Percentiles rank a stretch among this genome's conserved stretches.
Evolutionary conservation across 306 rosid species (phyloP).

Genomic region (Medicago lupulina): DNA sequence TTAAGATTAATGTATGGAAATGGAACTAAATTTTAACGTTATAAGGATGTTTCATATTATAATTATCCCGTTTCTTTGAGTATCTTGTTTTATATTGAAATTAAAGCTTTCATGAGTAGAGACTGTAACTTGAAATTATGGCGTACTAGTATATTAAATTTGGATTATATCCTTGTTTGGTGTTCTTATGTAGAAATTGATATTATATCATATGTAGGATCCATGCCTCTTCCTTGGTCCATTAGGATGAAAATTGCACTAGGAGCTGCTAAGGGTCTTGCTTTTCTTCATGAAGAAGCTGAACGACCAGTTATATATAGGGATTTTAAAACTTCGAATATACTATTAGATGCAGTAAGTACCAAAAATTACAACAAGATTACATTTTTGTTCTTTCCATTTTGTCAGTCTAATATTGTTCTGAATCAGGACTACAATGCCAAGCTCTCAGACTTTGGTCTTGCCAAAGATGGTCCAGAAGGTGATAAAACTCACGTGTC

Average conservation of each 20-base stretch:
- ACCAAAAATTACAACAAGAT: conserved; percentile 28
- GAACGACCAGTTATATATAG: conserved; percentile 92
- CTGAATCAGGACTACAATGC: conserved; percentile 86
- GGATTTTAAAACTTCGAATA: conserved; percentile 96
- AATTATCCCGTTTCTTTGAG: background rate
- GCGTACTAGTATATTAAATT: conserved; percentile 7
- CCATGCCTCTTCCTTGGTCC: conserved; percentile 98
- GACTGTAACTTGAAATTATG: conserved; percentile 20
- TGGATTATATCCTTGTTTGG: conserved; percentile 22
- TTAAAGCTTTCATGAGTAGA: conserved; percentile 28
- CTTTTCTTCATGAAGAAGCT: conserved; percentile 99
- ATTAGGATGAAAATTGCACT: conserved; percentile 96
- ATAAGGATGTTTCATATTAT: too few species aligned
- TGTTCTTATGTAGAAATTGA: conserved; percentile 38
- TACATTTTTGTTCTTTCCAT: background rate
- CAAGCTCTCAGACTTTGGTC: conserved; percentile 98
- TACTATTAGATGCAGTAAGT: conserved; percentile 94
- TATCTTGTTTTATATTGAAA: conserved; percentile 25
- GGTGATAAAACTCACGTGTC: conserved; percentile 98
- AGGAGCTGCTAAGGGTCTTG: conserved; percentile 96
- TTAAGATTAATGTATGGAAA: background rate
- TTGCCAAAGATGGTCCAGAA: conserved; percentile 98
- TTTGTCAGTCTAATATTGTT: conserved; percentile 47
- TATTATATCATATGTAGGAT: conserved; percentile 59
- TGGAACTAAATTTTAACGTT: background rate